These are phyloP conservation scores for Blastobotrys persicus DNA, from an alignment of 1,139 yeast genomes.

Conservation along the genomic window DNA sequence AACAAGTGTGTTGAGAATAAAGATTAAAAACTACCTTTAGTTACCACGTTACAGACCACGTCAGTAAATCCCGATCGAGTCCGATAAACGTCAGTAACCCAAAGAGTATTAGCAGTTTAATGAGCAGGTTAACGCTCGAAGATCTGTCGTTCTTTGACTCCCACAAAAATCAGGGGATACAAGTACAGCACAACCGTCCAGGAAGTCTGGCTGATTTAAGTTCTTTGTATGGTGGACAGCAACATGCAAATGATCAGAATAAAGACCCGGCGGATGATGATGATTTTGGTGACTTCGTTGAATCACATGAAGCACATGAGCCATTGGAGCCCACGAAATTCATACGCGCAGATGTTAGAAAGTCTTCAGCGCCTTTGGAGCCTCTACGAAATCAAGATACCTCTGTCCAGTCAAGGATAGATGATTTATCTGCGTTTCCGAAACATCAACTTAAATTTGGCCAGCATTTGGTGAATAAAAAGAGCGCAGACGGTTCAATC, in stretches of 20 bases:
- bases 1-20: too few relatives aligned
- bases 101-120: background rate
- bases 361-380: background rate
- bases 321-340: background rate
- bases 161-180: background rate
- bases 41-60: too few relatives aligned
- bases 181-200: background rate
- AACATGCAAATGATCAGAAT: background rate
- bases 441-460: slow-evolving; percentile 10
- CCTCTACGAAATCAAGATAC: background rate
- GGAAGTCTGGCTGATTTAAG: background rate
- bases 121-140: slow-evolving; percentile 8
- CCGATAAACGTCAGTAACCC: too few relatives aligned
- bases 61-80: too few relatives aligned
- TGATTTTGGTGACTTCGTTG: slow-evolving; percentile 17
- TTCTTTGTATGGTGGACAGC: background rate
- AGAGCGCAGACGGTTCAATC: background rate
- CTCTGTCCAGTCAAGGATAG: slow-evolving; percentile 8
- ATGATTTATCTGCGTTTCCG: slow-evolving; percentile 5
- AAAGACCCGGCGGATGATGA: slow-evolving; percentile 9
- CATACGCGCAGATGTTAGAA: background rate
- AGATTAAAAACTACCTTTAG: too few relatives aligned
- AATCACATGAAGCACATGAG: slow-evolving; percentile 8
- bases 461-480: slow-evolving; percentile 9
- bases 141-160: slow-evolving; percentile 13